Evolutionary conservation across 2,329 filamentous ascomycete species (phyloP), one percentile per base, ranked within the genome.

Genomic region (Canariomyces notabilis): DNA sequence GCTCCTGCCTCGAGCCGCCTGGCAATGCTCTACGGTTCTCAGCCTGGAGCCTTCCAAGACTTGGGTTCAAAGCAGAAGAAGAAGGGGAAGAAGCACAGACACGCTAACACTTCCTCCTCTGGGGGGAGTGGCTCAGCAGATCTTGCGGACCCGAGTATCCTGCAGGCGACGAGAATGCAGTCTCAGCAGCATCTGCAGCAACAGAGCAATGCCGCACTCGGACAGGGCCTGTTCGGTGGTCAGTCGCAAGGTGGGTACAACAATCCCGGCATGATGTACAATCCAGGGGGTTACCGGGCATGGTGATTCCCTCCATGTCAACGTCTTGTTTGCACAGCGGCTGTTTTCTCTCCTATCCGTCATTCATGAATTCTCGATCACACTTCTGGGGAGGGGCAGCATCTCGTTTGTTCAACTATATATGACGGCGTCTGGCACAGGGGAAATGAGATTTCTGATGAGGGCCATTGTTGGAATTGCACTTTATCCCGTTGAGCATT

Each of bases 51-150:
- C 73, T 89, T 88, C 75, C 87, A 90, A 83, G 89, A 95, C 69
- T 83, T 85, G 75, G 86, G 86, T 75, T 85, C 87, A 75, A 94
- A 95, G 84, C 89, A 94, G 82, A 95, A 95, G 85, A 96, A 95
- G 83, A 95, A 95, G 89, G 89, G 89, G 78, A 96, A 95, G 83
- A 96, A 96, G 89, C 91, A 96, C 80, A 94, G 90, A 84, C 90
- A 96, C 85, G 91, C 89, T 93, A 95, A 96, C 89, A 96, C 91
- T 91, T 95, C 90, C 87, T 97, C 91, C 83, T 95, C 89, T 83
- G 87, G 87, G 78, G 90, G 89, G 82, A 88, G 89, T 87, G 90
- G 88, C 78, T 83, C 96, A 91, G 90, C 94, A 77, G 90, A 97
- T 94, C 89, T 95, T 90, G 89, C 87, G 79, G 90, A 97, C 89